phyloP scores from a whole-genome alignment of 441 rosid genomes.

The Aquilaria agallochum region DNA sequence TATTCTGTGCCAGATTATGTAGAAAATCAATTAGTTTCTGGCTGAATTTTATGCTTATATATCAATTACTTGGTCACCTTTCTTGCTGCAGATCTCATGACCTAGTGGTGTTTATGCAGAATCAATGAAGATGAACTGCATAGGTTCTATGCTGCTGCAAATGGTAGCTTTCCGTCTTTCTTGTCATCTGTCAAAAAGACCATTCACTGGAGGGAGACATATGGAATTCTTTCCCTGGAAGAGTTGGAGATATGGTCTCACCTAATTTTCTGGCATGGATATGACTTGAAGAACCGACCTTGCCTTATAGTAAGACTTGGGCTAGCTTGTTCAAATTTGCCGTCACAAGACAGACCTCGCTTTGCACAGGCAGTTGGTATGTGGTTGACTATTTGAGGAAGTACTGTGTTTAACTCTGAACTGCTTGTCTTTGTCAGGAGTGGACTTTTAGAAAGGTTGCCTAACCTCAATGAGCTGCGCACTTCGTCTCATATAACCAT shows the following conservation, averaged over 20 bases:
- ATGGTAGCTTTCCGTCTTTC: conserved; percentile 67
- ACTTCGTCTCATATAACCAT: no score
- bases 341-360: conserved; percentile 70
- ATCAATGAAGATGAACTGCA: conserved; percentile 70
- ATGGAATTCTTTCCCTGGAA: conserved; percentile 65
- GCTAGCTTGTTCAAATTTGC: conserved; percentile 62
- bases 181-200: conserved; percentile 79
- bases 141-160: conserved; percentile 71
- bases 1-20: neutral
- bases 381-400: conserved; percentile 22
- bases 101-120: conserved; percentile 54
- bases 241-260: conserved; percentile 83
- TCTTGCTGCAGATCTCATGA: conserved; percentile 27
- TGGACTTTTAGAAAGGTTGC: no score
- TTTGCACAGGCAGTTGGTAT: conserved; percentile 90
- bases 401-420: neutral
- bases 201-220: conserved; percentile 87
- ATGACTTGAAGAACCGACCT: conserved; percentile 70
- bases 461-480: no score
- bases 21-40: neutral
- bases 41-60: conserved; percentile 2
- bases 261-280: conserved; percentile 95
- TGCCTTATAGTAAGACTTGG: conserved; percentile 91
- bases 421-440: no score
- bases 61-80: conserved; percentile 18